Base-by-base conservation (phyloP, 306 rosid species). In the Vigna reflexopilosa region DNA sequence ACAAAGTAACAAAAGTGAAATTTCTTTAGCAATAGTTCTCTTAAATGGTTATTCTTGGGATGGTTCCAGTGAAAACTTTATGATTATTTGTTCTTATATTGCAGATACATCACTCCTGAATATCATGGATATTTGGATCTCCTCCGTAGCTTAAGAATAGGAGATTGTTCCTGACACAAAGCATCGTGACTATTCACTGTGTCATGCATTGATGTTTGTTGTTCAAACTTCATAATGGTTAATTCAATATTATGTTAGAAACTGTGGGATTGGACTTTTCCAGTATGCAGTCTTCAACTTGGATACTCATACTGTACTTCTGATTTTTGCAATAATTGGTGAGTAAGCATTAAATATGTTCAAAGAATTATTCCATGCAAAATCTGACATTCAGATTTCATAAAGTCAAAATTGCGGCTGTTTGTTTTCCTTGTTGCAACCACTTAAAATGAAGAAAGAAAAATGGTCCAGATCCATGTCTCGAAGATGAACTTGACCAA, bases 81-180 rank as follows among this genome's bases (percentile, higher is more conserved):
- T 51, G 5, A 28, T 50, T 26, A 42, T 65, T 24, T 68, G 75
- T 79, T 70, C 45, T 77, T 13, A 65, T 65, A 47, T 70, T 81
- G 86, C 89, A 94, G 98, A 78, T 90, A 86, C 83, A 83, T 90
- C 62, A 69, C 59, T 15, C 97, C 97, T 9, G 95, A 90, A 72
- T 50, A 72, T 84, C 75, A 63, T 34, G 90, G 97, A 75, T 92
- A 94, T 83, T 79, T 94, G 89, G 90, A 90, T 79, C 87, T 94
- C 9, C 79, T 94, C 16, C 87, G 85, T 51, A 89, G 97, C 87
- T 76, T 94, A 83, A 92, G 82, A 77, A 71, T 79, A 52, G 92
- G 95, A 44, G 87, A 85, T 42, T 94, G 86, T 73, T 86, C 96
- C 11, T 92, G 59, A 82, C 51, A 54, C 62, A 56, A 38, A 69